Evolutionary conservation across 768 basidiomycete species (phyloP), one percentile per base, ranked within the genome.

Genomic region (Exsudoporus frostii): DNA sequence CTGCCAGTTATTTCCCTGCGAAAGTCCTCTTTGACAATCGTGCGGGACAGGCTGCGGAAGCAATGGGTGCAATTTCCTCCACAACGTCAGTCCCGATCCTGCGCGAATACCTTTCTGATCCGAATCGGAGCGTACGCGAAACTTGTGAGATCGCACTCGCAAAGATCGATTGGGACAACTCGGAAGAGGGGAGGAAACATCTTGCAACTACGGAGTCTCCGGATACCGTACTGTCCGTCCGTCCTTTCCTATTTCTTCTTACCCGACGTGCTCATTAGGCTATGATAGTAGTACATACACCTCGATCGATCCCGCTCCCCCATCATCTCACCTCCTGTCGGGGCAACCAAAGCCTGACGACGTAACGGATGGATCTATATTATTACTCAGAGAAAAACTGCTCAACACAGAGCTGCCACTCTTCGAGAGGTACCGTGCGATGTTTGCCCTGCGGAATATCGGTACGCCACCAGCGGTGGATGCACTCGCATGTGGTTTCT

Each of bases 371-470:
- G 68, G 65, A 8, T 74, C 70, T 7, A 79, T 94, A 55, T 59
- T 75, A 6, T 67, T 74, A 7, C 80, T 98, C 7, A 80, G 80
- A 38, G 61, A 71, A 1, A 81, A 78, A 13, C 76, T 98, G 2
- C 78, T 95, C 20, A 77, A 96, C 65, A 76, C 74, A 2, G 67
- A 72, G 5, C 70, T 89, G 1, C 79, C 91, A 0, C 81, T 99
- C 0, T 99, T 98, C 65, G 84, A 91, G 61, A 84, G 97, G 25
- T 99, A 99, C 67, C 85, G 97, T 11, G 96, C 97, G 41, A 98
- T 99, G 97, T 99, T 99, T 68, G 88, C 93, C 2, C 79, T 99
- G 41, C 83, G 97, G 34, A 97, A 99, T 68, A 88, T 94, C n/a
- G 89, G 90, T 30, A 86, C 88, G 2, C 78, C 84, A 17, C 80